Percentiles rank a stretch among this genome's conserved stretches.
Evolutionary conservation across 805 yeast genomes (phyloP).

Genomic region (Barnettozyma botsteinii): DNA sequence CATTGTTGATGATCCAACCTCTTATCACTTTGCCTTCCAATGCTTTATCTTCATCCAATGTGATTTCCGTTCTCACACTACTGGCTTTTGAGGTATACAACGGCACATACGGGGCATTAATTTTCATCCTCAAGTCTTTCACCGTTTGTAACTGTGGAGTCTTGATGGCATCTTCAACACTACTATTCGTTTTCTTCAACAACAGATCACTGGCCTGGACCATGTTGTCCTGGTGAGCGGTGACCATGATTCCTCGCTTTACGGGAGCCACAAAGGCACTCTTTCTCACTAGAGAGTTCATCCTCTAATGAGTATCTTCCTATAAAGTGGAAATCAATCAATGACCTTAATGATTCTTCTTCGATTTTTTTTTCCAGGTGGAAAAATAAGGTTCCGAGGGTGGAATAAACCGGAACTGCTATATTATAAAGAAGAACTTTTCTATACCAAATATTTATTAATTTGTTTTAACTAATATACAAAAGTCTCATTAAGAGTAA

Average conservation of each 20-base stretch:
- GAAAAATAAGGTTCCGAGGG: background rate
- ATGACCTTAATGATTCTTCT: too few species aligned
- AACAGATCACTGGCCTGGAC: too few species aligned
- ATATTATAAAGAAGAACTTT: too few species aligned
- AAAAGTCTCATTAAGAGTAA: background rate
- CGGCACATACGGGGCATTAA: background rate
- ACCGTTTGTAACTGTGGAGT: too few species aligned
- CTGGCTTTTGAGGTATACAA: background rate
- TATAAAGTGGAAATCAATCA: too few species aligned
- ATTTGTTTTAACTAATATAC: constrained; percentile 3
- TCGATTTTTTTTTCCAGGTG: background rate
- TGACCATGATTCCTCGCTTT: background rate
- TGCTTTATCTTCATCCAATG: background rate
- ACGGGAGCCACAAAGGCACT: background rate
- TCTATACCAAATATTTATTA: too few species aligned
- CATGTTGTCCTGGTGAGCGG: too few species aligned
- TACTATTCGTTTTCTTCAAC: too few species aligned
- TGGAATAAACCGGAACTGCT: background rate
- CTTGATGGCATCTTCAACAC: too few species aligned
- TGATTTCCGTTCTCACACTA: background rate
- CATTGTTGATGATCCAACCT: background rate
- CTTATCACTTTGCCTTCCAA: constrained; percentile 1
- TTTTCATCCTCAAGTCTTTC: background rate
- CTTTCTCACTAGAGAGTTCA: too few species aligned
- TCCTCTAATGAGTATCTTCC: too few species aligned